Percentiles rank a stretch among this genome's conserved stretches.
Evolutionary conservation across 306 rosid genomes (phyloP).

Genomic region (Vigna trinervia): DNA sequence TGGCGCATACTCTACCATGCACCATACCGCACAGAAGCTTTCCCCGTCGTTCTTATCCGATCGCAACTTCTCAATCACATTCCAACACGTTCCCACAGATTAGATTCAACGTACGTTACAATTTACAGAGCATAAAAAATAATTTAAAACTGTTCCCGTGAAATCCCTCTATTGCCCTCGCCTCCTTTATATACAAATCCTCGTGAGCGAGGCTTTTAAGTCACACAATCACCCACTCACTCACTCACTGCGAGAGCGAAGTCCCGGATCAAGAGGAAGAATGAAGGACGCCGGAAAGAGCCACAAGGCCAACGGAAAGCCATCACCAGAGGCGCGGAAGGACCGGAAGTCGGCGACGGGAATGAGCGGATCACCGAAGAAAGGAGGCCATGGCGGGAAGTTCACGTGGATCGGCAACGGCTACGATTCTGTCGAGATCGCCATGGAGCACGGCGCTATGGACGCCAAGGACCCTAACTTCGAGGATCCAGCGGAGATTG

Average conservation of each 20-base stretch:
- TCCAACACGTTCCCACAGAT: constrained; percentile 27
- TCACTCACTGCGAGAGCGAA: neutral
- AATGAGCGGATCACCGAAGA: constrained; percentile 89
- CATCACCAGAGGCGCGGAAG: constrained; percentile 55
- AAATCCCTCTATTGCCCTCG: constrained; percentile 44
- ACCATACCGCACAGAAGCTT: constrained; percentile 22
- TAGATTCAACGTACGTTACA: neutral
- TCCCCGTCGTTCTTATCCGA: constrained; percentile 47
- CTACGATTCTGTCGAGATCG: constrained; percentile 57
- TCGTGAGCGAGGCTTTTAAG: neutral
- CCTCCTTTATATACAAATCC: neutral
- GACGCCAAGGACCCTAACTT: constrained; percentile 84
- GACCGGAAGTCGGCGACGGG: constrained; percentile 87
- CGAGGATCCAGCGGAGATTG: constrained; percentile 69
- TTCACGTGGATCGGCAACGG: constrained; percentile 85
- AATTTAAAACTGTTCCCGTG: neutral
- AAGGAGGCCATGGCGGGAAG: constrained; percentile 93
- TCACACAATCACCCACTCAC: neutral
- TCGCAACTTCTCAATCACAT: constrained; percentile 24
- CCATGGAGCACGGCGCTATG: constrained; percentile 49
- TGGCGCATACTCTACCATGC: neutral
- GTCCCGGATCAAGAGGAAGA: neutral
- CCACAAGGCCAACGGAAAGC: constrained; percentile 56
- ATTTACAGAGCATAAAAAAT: neutral
- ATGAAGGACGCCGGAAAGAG: constrained; percentile 78